These are phyloP conservation scores for Pyrenochaeta sp. DNA, from an alignment of 2,329 filamentous ascomycete species.

Conservation along the genomic window DNA sequence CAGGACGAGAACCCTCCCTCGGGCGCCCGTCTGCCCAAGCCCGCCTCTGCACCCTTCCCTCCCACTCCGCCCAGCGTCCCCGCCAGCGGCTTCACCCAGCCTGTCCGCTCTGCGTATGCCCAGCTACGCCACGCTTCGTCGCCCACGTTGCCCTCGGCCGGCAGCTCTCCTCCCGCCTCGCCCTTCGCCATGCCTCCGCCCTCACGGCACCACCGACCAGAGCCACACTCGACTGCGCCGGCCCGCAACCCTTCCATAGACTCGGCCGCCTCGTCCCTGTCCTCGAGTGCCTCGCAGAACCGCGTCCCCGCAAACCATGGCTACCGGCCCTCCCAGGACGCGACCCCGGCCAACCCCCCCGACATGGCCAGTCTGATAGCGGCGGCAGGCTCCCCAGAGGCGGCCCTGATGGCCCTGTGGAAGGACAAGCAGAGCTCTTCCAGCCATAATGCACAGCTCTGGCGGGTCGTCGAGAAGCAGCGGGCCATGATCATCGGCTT, in stretches of 20 bases:
- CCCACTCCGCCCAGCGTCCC: constrained; percentile 15
- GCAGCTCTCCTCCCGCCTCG: constrained; percentile 44
- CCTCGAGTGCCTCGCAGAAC: constrained; percentile 49
- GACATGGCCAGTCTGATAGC: constrained; percentile 83
- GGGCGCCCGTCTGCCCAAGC: constrained; percentile 21
- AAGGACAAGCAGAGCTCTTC: constrained; percentile 91
- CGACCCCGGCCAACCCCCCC: constrained; percentile 62
- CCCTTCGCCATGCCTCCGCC: constrained; percentile 46
- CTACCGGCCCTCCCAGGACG: constrained; percentile 64
- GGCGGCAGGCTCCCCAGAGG: constrained; percentile 86
- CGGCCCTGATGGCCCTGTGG: constrained; percentile 84
- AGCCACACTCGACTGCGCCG: constrained; percentile 37
- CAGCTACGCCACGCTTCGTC: constrained; percentile 46
- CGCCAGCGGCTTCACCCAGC: constrained; percentile 21
- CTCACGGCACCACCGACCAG: constrained; percentile 44
- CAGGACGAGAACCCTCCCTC: constrained; percentile 33
- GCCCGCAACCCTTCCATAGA: constrained; percentile 89
- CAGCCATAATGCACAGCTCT: constrained; percentile 90
- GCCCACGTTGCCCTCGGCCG: constrained; percentile 39
- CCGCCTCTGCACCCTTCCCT: constrained; percentile 15
- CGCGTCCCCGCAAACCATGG: constrained; percentile 66
- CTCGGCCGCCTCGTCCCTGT: constrained; percentile 78
- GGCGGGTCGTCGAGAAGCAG: constrained; percentile 96
- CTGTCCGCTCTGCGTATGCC: constrained; percentile 39
- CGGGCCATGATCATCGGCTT: constrained; percentile 90